Evolutionary conservation across 208 protist species (phyloP).

Genomic region (Trypanosoma melophagium): DNA sequence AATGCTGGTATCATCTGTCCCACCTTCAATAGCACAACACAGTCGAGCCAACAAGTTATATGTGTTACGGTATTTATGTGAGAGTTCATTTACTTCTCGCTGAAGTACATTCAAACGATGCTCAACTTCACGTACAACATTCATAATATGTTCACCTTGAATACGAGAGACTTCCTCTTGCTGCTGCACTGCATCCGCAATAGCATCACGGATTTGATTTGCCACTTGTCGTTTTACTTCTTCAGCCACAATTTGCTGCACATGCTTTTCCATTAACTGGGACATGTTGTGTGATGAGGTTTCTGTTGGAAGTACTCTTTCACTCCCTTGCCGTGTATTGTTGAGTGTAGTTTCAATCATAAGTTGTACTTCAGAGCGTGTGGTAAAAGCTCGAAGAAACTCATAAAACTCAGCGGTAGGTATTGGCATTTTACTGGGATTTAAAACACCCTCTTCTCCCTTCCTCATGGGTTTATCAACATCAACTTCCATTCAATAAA

Average conservation of each 20-base stretch:
- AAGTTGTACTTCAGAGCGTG: conserved; percentile 55
- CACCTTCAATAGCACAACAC: conserved; percentile 28
- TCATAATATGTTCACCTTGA: conserved; percentile 46
- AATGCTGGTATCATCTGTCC: too few species aligned
- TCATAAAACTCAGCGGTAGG: conserved; percentile 33
- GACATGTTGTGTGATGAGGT: background rate
- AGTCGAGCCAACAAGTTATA: conserved; percentile 32
- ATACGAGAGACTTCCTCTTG: conserved; percentile 23
- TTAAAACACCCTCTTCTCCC: background rate
- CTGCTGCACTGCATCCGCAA: conserved; percentile 1
- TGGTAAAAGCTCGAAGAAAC: conserved; percentile 41
- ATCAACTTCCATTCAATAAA: background rate
- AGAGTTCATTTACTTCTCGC: conserved; percentile 42
- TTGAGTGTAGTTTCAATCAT: conserved; percentile 60
- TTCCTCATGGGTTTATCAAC: background rate
- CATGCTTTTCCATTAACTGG: too few species aligned
- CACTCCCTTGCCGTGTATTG: conserved; percentile 33
- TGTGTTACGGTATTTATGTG: conserved; percentile 29
- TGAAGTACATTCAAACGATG: conserved; percentile 49
- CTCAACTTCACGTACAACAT: conserved; percentile 51
- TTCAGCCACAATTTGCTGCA: background rate
- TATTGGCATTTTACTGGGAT: background rate
- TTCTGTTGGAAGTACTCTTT: background rate
- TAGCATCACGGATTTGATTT: background rate
- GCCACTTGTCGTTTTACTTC: background rate